Evolutionary conservation across 495 filamentous ascomycete species (phyloP).

Genomic region (Collariella sp.): DNA sequence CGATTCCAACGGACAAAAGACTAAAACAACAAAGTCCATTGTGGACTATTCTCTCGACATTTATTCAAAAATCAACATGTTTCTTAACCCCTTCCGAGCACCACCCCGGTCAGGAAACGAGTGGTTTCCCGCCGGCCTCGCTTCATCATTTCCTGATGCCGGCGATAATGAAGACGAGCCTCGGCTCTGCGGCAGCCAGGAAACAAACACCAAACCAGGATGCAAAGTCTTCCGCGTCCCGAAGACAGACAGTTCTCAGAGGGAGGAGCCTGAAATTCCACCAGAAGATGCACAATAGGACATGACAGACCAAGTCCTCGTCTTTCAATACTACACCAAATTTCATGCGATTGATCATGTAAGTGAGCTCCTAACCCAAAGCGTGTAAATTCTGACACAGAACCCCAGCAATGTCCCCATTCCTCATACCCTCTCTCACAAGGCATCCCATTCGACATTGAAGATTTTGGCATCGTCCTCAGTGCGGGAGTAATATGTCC

Average conservation of each 20-base stretch:
- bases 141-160: slow-evolving; percentile 45
- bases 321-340: slow-evolving; percentile 50
- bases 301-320: slow-evolving; percentile 49
- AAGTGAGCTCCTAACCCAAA: slow-evolving; percentile 17
- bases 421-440: slow-evolving; percentile 49
- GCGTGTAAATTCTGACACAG: too few species aligned
- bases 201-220: slow-evolving; percentile 26
- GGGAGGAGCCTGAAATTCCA: slow-evolving; percentile 33
- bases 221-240: slow-evolving; percentile 52
- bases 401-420: slow-evolving; percentile 51
- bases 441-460: slow-evolving; percentile 53
- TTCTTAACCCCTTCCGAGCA: slow-evolving; percentile 23
- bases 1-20: too few species aligned
- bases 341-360: slow-evolving; percentile 55
- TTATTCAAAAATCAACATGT: too few species aligned
- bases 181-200: slow-evolving; percentile 21
- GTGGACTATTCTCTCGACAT: too few species aligned
- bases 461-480: slow-evolving; percentile 48
- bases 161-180: slow-evolving; percentile 25
- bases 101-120: slow-evolving; percentile 24
- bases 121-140: slow-evolving; percentile 41
- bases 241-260: slow-evolving; percentile 30
- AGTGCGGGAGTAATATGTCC: slow-evolving; percentile 50
- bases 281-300: slow-evolving; percentile 22
- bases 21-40: too few species aligned